A percentile compares a stretch with the other conserved stretches of the same genome.
phyloP scores from a whole-genome alignment of 2,329 filamentous ascomycete species.

The Alternaria solani region DNA sequence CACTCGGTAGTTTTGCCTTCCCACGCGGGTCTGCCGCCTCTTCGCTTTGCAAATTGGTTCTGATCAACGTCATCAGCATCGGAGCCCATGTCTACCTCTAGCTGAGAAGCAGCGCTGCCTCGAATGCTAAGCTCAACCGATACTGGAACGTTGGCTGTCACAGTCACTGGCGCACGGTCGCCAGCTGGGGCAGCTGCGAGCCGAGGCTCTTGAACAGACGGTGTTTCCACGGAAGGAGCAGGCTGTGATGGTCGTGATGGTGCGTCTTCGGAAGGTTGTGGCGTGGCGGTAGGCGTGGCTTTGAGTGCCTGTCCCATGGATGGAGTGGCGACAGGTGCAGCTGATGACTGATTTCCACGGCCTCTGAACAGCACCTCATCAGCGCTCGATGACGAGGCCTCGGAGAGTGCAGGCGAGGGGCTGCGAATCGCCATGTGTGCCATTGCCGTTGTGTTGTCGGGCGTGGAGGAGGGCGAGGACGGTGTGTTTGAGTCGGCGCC shows the following conservation, averaged over 20 bases:
- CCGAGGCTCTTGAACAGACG: background rate
- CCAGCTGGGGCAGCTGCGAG: conserved; percentile 11
- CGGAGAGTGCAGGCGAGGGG: conserved; percentile 44
- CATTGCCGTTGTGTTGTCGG: conserved; percentile 37
- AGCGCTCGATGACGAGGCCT: conserved; percentile 46
- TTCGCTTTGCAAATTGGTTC: conserved; percentile 34
- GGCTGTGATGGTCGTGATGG: background rate
- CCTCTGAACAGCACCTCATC: conserved; percentile 67
- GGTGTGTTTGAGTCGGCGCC: conserved; percentile 21
- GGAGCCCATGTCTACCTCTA: conserved; percentile 23
- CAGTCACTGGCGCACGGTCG: conserved; percentile 1
- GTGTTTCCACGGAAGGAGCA: background rate
- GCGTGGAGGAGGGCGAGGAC: conserved; percentile 25
- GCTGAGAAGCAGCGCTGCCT: conserved; percentile 4
- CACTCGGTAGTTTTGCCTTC: conserved; percentile 40
- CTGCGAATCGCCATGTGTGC: conserved; percentile 48
- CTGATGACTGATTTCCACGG: conserved; percentile 24
- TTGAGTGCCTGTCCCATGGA: background rate
- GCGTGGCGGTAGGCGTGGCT: background rate
- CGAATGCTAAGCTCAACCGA: conserved; percentile 19
- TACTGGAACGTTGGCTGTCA: conserved; percentile 2
- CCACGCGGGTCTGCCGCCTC: conserved; percentile 41
- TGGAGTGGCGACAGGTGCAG: conserved; percentile 4
- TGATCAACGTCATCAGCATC: conserved; percentile 36
- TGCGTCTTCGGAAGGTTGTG: background rate